Base-by-base conservation (phyloP, 78 protist species). In the Polysphondylium violaceum region DNA sequence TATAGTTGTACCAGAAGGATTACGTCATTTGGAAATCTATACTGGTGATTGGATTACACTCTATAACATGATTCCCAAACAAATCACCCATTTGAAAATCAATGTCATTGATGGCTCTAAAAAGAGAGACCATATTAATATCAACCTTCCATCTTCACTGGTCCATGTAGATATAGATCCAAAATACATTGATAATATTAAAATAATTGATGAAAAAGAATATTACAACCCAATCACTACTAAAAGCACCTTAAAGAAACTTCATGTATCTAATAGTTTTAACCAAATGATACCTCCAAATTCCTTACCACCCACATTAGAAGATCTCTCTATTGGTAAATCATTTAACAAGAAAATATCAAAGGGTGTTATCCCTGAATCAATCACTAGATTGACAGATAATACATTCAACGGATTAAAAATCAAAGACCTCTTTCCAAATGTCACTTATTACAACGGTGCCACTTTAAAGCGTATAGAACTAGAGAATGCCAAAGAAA, bases 91-190 rank as follows among this genome's bases (percentile, higher is more conserved):
- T 47, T 47, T 47, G 11, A 47, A 47, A 47, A 47, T 47, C 53
- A 47, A 47, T 47, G 53, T 14, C 53, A 8, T 14, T 47, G 53
- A 47, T 47, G 53, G 11, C 8, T 47, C 11, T 47, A 47, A 47
- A 47, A 47, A 47, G 23, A 47, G 53, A 47, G 11, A 8, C 11
- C 11, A 47, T 11, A 47, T 47, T 47, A n/a, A n/a, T n/a, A 47
- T 47, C 53, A 47, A 47, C 53, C 53, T 47, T 47, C 53, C 53
- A 47, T 47, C 53, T 14, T 14, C 53, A 47, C 11, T 47, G 53
- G 53, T 47, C 53, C 53, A 47, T 47, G 53, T 47, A 47, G 53
- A 47, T 47, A 47, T 47, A 47, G 53, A 47, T 47, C 53, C 53
- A 14, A 47, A 47, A 47, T 47, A 47, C 11, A 47, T 14, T 14